Percentiles rank a stretch among this genome's conserved stretches.
Conservation (phyloP, 441 rosid genomes). For the Erodium texanum region DNA sequence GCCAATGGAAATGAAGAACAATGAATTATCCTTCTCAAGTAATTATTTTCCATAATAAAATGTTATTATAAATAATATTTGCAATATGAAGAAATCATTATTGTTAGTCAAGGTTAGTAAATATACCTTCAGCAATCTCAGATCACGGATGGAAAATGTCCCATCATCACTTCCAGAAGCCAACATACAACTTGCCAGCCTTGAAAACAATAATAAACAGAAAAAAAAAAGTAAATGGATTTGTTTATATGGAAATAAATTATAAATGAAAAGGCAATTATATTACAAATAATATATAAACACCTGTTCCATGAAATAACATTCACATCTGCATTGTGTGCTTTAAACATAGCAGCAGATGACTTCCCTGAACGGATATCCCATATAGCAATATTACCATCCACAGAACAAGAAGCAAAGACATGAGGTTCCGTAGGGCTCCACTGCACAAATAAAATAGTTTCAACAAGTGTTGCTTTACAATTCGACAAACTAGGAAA, state of each 20-base stretch:
- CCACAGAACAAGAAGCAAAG: slow-evolving; percentile 84
- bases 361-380: slow-evolving; percentile 64
- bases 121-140: slow-evolving; percentile 56
- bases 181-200: slow-evolving; percentile 86
- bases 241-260: neutral
- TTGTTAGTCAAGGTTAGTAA: neutral
- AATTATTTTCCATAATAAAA: neutral
- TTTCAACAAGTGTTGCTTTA: slow-evolving; percentile 11
- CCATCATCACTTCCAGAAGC: slow-evolving; percentile 98
- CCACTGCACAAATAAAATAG: slow-evolving; percentile 49
- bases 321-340: slow-evolving; percentile 85
- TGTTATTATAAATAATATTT: no score
- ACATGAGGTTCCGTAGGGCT: slow-evolving; percentile 74
- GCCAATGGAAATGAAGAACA: neutral
- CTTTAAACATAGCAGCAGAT: slow-evolving; percentile 61
- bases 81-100: neutral
- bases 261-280: neutral
- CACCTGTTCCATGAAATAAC: slow-evolving; percentile 97
- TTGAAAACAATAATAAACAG: slow-evolving; percentile 13
- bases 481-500: slow-evolving; percentile 9
- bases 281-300: slow-evolving; percentile 8
- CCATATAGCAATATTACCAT: slow-evolving; percentile 76
- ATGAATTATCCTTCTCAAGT: neutral
- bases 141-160: slow-evolving; percentile 80
- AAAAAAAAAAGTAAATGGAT: neutral